Base-by-base conservation (phyloP, 306 rosid species). In the Phaseolus lunatus region DNA sequence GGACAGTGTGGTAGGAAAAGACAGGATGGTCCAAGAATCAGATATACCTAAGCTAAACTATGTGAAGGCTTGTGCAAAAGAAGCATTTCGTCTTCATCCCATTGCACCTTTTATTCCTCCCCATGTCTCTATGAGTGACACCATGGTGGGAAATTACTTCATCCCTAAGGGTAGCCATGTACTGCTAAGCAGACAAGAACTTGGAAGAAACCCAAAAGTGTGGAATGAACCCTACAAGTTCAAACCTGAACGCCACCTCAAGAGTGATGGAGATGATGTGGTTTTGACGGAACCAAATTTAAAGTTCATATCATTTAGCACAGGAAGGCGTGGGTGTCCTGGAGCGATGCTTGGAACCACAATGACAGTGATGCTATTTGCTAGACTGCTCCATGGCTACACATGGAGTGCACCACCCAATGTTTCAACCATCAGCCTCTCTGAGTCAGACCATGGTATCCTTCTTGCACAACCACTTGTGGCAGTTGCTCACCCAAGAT, bases 101-200 rank as follows among this genome's bases (percentile, higher is more conserved):
- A 3, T 43, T 3, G 15, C 15, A 3, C 48, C 48, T 43, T 43
- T 43, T 1, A 11, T 43, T 12, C 15, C 15, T 11, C 48, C 48
- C 1, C 48, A 43, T 43, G 14, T 43, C 48, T 43, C 15, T 12
- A 11, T 43, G 48, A 27, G 27, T 2, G 87, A 90, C 24, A 52
- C 78, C 5, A 2, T 62, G 5, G 86, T 90, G 0, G 72, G 78
- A 5, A 77, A 70, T 23, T 79, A 87, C 80, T 79, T 83, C 13
- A 83, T 89, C 56, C 87, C 89, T 1, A 87, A 86, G 9, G 87
- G 88, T 0, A 86, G 90, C 14, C 82, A 77, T 8, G 70, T 88
- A 27, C 0, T 88, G 5, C 41, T 90, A 0, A 81, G 84, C 6
- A 83, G 95, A 54, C 8, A 11, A 6, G 86, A 48, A 2, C 76